These are phyloP conservation scores for Euphrasia confusa DNA, from an alignment of 257 asterid genomes.

Conservation along the genomic window DNA sequence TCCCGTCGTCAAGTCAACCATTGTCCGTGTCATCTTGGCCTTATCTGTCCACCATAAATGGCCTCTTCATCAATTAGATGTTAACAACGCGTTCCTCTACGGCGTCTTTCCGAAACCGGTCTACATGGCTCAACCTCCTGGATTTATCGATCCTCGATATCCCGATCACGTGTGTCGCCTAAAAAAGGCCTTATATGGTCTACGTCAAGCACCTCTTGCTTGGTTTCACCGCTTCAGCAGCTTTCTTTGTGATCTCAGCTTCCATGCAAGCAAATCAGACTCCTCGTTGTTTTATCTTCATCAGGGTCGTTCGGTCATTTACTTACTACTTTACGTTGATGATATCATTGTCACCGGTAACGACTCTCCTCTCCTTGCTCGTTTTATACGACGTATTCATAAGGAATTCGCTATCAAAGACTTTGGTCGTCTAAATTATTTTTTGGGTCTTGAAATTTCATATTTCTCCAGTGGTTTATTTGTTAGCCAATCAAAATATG, in stretches of 20 bases:
- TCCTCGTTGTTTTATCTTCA: background rate
- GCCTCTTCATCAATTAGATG: background rate
- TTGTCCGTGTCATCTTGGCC: background rate
- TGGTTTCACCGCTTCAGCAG: background rate
- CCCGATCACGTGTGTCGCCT: background rate
- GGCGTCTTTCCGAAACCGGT: background rate
- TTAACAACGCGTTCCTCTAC: background rate
- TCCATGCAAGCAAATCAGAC: background rate
- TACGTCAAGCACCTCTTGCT: background rate
- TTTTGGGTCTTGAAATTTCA: background rate
- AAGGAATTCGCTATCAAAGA: background rate
- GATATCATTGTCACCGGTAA: background rate
- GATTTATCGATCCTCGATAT: background rate
- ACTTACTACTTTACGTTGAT: background rate
- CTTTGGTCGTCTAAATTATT: background rate
- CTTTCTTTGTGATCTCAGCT: background rate
- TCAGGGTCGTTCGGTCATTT: background rate
- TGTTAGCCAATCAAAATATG: background rate
- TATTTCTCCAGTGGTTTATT: no score
- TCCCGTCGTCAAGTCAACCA: background rate
- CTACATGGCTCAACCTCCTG: background rate
- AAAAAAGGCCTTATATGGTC: background rate
- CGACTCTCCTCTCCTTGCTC: background rate
- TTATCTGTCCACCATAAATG: background rate
- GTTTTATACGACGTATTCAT: background rate